Evolutionary conservation across 2,329 filamentous ascomycete genomes (phyloP).

Genomic region (Hypoxylon sp.): DNA sequence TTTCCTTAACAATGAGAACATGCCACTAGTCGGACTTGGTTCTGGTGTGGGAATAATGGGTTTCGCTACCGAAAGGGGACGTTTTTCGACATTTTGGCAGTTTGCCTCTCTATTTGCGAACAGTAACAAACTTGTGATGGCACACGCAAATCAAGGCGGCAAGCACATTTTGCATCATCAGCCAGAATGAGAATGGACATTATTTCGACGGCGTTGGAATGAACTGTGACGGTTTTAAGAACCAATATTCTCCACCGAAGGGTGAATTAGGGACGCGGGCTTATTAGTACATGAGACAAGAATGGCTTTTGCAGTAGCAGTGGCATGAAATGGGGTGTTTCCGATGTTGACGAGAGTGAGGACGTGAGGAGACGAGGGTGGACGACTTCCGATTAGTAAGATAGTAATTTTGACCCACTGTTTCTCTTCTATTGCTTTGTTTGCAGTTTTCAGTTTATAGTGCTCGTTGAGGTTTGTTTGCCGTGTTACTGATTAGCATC

Average conservation of each 20-base stretch:
- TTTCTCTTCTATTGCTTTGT: not conserved
- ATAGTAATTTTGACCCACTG: constrained; percentile 36
- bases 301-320: constrained; percentile 42
- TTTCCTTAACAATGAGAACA: constrained; percentile 37
- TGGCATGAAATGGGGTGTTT: constrained; percentile 9
- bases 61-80: constrained; percentile 30
- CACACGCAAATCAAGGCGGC: not conserved
- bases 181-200: constrained; percentile 13
- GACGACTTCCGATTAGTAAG: constrained; percentile 30
- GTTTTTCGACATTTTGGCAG: constrained; percentile 35
- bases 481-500: not conserved
- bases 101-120: constrained; percentile 10
- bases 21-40: constrained; percentile 28
- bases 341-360: constrained; percentile 3
- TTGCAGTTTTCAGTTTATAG: not conserved
- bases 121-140: constrained; percentile 3
- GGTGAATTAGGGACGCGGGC: constrained; percentile 8
- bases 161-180: constrained; percentile 3
- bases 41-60: constrained; percentile 27
- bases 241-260: constrained; percentile 12
- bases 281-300: constrained; percentile 35
- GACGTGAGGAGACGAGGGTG: constrained; percentile 1
- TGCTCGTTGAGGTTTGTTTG: not conserved
- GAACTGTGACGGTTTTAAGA: constrained; percentile 21
- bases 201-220: constrained; percentile 21